Percentiles rank a stretch among this genome's conserved stretches.
phyloP scores from a whole-genome alignment of 495 filamentous ascomycete genomes.

The Poronia punctata region DNA sequence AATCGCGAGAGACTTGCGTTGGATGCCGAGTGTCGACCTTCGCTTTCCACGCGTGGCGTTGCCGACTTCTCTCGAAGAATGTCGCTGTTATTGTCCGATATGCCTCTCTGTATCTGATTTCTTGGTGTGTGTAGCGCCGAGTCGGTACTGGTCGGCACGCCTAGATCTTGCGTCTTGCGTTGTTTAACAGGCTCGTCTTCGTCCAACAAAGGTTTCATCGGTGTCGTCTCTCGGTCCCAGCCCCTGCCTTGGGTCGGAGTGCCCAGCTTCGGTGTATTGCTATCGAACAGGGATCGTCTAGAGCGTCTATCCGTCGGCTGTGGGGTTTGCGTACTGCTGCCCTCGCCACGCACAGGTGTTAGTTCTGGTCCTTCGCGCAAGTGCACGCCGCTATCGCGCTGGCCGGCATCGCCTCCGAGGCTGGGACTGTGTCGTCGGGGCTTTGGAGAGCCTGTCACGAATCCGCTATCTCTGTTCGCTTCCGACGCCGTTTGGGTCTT shows the following conservation, averaged over 20 bases:
- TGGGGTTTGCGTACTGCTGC: conserved; percentile 12
- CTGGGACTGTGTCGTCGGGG: conserved; percentile 19
- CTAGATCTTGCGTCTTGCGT: conserved; percentile 3
- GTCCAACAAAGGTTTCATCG: conserved; percentile 4
- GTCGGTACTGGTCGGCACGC: background rate
- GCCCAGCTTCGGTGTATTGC: conserved; percentile 17
- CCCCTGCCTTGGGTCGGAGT: conserved; percentile 12
- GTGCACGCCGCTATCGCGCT: conserved; percentile 49
- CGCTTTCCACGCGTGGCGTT: conserved; percentile 26
- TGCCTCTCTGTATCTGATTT: conserved; percentile 25
- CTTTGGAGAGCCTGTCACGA: conserved; percentile 36
- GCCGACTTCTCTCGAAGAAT: conserved; percentile 3
- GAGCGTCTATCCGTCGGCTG: conserved; percentile 14
- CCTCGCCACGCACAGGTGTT: conserved; percentile 7
- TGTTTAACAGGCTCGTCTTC: conserved; percentile 15
- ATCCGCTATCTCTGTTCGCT: conserved; percentile 43
- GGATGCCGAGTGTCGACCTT: conserved; percentile 33
- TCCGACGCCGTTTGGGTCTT: conserved; percentile 18
- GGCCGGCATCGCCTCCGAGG: conserved; percentile 22
- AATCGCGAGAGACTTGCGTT: conserved; percentile 47
- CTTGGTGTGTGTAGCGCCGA: conserved; percentile 1
- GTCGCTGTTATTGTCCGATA: conserved; percentile 25
- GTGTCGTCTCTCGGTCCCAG: conserved; percentile 5
- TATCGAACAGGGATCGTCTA: conserved; percentile 18
- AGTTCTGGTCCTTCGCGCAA: conserved; percentile 30